phyloP scores from a whole-genome alignment of 768 basidiomycete species.

The Lyophyllum atratum region DNA sequence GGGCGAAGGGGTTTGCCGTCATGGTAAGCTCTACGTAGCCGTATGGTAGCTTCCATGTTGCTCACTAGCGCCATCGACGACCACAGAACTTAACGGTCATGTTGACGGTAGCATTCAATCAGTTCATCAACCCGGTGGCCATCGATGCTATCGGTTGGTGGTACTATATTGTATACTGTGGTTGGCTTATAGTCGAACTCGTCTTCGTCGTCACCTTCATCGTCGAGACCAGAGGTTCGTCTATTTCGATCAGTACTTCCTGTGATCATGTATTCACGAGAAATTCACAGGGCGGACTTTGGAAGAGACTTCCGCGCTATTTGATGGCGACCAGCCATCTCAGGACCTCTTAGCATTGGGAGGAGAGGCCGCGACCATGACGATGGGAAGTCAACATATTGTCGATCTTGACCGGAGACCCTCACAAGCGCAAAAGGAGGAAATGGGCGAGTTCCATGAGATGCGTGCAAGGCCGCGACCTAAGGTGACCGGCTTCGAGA shows the following conservation, averaged over 20 bases:
- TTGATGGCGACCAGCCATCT: constrained; percentile 59
- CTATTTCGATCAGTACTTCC: neutral
- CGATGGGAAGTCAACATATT: constrained; percentile 30
- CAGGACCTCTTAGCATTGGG: constrained; percentile 46
- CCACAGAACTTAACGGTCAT: constrained; percentile 61
- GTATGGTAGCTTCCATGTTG: neutral
- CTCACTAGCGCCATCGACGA: constrained; percentile 4
- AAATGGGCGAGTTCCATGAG: constrained; percentile 8
- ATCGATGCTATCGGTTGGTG: constrained; percentile 57
- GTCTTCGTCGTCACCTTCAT: constrained; percentile 55
- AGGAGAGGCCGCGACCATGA: constrained; percentile 47
- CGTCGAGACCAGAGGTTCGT: constrained; percentile 63
- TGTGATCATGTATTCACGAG: neutral
- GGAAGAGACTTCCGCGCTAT: constrained; percentile 74
- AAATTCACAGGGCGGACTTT: constrained; percentile 44
- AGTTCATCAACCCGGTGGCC: constrained; percentile 80
- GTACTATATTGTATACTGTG: constrained; percentile 65
- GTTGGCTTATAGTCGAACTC: constrained; percentile 65
- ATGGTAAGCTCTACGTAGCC: constrained; percentile 47
- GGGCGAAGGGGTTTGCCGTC: constrained; percentile 78
- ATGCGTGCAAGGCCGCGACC: constrained; percentile 10
- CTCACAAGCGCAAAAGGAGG: neutral
- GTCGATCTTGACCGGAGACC: constrained; percentile 8
- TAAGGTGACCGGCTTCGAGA: constrained; percentile 3
- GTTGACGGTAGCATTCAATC: constrained; percentile 74